Conservation (phyloP, 139 green algal species). For the Tetradesmus obliquus region DNA sequence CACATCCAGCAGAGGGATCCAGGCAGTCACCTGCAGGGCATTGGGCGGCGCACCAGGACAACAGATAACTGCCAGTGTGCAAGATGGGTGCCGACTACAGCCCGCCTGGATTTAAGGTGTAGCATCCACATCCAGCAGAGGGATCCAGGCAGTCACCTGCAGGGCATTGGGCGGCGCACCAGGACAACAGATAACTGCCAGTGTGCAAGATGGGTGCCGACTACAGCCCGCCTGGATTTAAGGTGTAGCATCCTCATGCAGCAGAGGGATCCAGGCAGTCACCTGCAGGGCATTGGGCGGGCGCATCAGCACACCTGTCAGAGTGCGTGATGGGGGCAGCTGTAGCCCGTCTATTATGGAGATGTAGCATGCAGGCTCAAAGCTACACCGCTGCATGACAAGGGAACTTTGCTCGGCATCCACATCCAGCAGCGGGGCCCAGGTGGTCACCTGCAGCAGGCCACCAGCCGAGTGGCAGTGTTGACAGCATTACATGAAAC, state of each 20-base stretch:
- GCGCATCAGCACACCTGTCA: background rate
- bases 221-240: too few species aligned
- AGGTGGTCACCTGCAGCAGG: constrained; percentile 29
- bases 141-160: constrained; percentile 40
- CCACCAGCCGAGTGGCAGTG: background rate
- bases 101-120: too few species aligned
- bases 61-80: background rate
- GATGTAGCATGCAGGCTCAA: too few species aligned
- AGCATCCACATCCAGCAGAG: constrained; percentile 23
- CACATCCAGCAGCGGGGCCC: constrained; percentile 31
- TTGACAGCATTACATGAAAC: too few species aligned
- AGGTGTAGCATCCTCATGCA: background rate
- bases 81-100: too few species aligned
- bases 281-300: background rate
- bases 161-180: too few species aligned
- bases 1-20: constrained; percentile 34
- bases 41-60: too few species aligned
- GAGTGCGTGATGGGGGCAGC: background rate
- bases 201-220: background rate
- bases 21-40: constrained; percentile 31
- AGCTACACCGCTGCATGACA: too few species aligned
- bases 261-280: constrained; percentile 33
- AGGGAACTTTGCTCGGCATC: too few species aligned
- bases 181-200: background rate
- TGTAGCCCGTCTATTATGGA: too few species aligned